Evolutionary conservation across 768 basidiomycete genomes (phyloP).

Genomic region (Pleurotus salmoneostramineus): DNA sequence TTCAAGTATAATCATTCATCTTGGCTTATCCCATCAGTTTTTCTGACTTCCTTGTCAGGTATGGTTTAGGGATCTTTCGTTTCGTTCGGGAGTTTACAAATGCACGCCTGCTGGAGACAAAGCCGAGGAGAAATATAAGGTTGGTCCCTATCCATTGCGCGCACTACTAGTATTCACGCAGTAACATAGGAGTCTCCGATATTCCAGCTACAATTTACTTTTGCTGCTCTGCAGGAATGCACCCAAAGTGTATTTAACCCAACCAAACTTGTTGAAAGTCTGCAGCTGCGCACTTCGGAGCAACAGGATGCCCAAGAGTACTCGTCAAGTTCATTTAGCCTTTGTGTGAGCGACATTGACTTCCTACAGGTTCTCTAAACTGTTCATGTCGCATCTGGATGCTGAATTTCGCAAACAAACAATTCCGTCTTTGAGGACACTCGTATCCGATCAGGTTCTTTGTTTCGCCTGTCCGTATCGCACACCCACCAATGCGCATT

Average conservation of each 20-base stretch:
- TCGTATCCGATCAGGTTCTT: constrained; percentile 71
- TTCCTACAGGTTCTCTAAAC: constrained; percentile 76
- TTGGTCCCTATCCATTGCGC: constrained; percentile 10
- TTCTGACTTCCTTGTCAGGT: constrained; percentile 44
- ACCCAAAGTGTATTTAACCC: constrained; percentile 77
- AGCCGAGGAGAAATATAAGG: constrained; percentile 38
- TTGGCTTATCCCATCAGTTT: background rate
- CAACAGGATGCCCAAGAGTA: constrained; percentile 99
- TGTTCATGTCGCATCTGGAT: constrained; percentile 89
- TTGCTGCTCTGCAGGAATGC: constrained; percentile 82
- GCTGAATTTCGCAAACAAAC: constrained; percentile 83
- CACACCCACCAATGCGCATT: background rate
- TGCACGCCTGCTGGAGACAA: constrained; percentile 57
- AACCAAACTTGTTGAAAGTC: constrained; percentile 75
- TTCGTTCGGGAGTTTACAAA: constrained; percentile 79
- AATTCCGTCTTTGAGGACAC: constrained; percentile 52
- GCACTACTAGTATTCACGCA: constrained; percentile 1
- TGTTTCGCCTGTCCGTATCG: background rate
- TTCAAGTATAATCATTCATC: constrained; percentile 55
- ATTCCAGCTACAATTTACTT: constrained; percentile 74
- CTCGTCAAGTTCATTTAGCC: constrained; percentile 14
- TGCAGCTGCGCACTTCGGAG: constrained; percentile 75
- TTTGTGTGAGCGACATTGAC: background rate
- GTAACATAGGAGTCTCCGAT: constrained; percentile 66
- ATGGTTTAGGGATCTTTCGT: constrained; percentile 85